Percentiles rank a stretch among this genome's conserved stretches.
Conservation (phyloP, 208 protist species). For the Crithidia mellificae region DNA sequence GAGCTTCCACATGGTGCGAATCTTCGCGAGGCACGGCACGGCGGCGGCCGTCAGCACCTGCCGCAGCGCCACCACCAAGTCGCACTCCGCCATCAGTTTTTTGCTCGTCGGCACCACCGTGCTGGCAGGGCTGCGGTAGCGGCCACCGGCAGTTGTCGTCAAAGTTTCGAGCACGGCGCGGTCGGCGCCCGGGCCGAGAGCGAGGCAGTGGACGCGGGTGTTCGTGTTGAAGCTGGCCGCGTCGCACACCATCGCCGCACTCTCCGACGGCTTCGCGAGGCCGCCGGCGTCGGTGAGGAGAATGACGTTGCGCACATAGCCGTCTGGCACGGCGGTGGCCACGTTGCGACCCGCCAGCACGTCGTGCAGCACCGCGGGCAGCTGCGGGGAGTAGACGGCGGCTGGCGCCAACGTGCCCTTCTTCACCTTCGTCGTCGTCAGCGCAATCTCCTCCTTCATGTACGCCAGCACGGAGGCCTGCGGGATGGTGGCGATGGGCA, state of each 20-base stretch:
- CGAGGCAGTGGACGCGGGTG: constrained; percentile 61
- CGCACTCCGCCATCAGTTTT: not conserved
- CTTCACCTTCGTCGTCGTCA: not conserved
- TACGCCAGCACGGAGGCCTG: constrained; percentile 26
- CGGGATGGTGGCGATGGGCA: constrained; percentile 21
- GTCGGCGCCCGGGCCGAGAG: constrained; percentile 36
- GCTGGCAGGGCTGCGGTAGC: constrained; percentile 33
- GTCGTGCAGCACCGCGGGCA: constrained; percentile 44
- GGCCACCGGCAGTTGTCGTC: constrained; percentile 45
- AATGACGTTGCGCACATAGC: constrained; percentile 74
- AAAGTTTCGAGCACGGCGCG: constrained; percentile 52
- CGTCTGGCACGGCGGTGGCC: constrained; percentile 31
- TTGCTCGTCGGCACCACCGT: constrained; percentile 1
- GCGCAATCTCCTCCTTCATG: constrained; percentile 32
- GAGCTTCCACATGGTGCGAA: constrained; percentile 33
- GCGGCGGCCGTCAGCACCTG: constrained; percentile 33
- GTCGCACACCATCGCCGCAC: constrained; percentile 39
- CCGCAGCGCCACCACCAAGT: constrained; percentile 36
- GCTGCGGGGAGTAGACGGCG: constrained; percentile 27
- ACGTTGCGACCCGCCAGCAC: constrained; percentile 12
- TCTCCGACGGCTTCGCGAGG: constrained; percentile 9
- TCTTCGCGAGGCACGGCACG: constrained; percentile 61
- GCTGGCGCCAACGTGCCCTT: not conserved
- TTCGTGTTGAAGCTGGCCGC: constrained; percentile 24
- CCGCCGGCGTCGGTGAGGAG: constrained; percentile 55